These are phyloP conservation scores for Rhodomyrtus psidioides DNA, from an alignment of 441 rosid genomes.

Conservation along the genomic window DNA sequence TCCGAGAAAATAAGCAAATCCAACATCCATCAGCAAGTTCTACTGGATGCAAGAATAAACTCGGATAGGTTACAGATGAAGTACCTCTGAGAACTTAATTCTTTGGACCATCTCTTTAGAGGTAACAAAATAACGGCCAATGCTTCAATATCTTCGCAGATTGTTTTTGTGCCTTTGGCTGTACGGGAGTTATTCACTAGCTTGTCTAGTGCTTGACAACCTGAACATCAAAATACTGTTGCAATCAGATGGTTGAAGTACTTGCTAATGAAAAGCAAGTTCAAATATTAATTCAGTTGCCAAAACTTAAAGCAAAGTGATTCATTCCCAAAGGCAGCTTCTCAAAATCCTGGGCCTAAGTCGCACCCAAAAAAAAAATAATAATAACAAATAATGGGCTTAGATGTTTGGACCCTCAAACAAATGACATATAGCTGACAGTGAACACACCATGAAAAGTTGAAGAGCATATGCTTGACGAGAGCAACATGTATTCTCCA, in stretches of 20 bases:
- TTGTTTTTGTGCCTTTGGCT: conserved; percentile 76
- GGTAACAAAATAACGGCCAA: conserved; percentile 54
- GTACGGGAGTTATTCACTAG: conserved; percentile 79
- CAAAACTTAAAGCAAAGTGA: not conserved
- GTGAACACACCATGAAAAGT: not conserved
- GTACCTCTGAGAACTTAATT: conserved; percentile 53
- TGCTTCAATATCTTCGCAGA: conserved; percentile 74
- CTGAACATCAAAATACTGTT: conserved; percentile 24
- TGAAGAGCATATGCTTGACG: no score
- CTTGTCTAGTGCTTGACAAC: conserved; percentile 56
- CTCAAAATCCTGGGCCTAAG: not conserved
- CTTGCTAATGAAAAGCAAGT: not conserved
- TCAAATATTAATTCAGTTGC: not conserved
- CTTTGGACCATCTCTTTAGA: conserved; percentile 69
- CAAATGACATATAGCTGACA: not conserved
- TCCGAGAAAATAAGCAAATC: no score
- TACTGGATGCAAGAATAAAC: no score
- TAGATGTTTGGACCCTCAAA: not conserved
- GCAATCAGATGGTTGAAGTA: not conserved
- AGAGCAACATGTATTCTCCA: no score
- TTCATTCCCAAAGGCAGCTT: not conserved
- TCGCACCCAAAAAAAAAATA: not conserved
- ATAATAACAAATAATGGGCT: not conserved
- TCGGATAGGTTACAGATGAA: not conserved
- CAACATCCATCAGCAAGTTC: no score